Percentiles rank a stretch among this genome's conserved stretches.
phyloP scores from a whole-genome alignment of 2,329 filamentous ascomycete species.

The Aspergillus unguis region DNA sequence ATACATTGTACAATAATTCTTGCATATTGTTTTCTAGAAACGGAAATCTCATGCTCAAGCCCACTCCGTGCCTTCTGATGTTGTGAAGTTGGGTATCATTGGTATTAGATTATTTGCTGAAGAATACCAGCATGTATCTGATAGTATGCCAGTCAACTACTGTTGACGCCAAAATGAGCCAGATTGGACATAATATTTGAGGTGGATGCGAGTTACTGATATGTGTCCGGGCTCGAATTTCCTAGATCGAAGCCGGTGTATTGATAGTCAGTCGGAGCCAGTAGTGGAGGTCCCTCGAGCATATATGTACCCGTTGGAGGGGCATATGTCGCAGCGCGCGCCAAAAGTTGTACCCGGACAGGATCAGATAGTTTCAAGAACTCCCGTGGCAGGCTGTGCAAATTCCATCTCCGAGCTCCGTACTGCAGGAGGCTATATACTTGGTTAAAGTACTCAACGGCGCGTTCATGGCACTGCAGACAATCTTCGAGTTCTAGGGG shows the following conservation, averaged over 20 bases:
- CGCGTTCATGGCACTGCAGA: constrained; percentile 34
- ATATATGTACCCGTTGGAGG: constrained; percentile 16
- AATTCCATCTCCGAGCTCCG: constrained; percentile 34
- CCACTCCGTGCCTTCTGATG: background rate
- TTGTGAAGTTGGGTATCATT: background rate
- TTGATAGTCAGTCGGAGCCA: constrained; percentile 8
- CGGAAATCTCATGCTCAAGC: background rate
- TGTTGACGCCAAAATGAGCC: background rate
- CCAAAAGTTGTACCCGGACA: constrained; percentile 25
- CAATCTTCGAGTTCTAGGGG: constrained; percentile 30
- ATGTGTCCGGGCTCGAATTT: constrained; percentile 1
- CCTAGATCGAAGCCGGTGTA: constrained; percentile 16
- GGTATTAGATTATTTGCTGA: background rate
- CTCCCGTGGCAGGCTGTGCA: constrained; percentile 27
- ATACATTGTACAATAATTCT: constrained; percentile 13
- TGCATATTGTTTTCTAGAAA: constrained; percentile 4
- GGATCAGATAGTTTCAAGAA: constrained; percentile 32
- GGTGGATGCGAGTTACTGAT: background rate
- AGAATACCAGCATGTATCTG: background rate
- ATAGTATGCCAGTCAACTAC: background rate
- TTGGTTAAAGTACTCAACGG: constrained; percentile 32
- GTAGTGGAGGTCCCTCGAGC: constrained; percentile 10
- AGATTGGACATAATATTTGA: background rate
- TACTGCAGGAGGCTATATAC: constrained; percentile 33
- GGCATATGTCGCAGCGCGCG: constrained; percentile 22